Evolutionary conservation across 176 grass and related monocot species (phyloP).

Genomic region (Bromus sterilis): DNA sequence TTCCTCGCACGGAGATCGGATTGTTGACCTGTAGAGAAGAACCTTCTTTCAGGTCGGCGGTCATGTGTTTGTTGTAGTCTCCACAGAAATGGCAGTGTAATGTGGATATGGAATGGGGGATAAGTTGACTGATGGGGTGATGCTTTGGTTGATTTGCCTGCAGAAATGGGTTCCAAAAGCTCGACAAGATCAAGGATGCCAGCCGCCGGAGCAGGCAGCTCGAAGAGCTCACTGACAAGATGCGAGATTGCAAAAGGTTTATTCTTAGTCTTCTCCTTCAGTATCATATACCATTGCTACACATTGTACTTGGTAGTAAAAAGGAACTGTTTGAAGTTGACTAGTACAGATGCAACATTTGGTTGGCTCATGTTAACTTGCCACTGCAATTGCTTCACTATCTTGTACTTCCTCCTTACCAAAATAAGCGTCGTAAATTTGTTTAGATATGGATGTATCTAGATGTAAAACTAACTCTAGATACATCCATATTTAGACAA

Average conservation of each 20-base stretch:
- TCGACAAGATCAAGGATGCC: conserved; percentile 96
- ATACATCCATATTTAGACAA: too few species aligned
- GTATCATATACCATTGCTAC: neutral
- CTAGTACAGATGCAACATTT: neutral
- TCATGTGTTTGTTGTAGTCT: neutral
- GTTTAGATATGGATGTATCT: too few species aligned
- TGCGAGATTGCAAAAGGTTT: conserved; percentile 98
- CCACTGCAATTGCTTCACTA: neutral
- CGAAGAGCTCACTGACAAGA: conserved; percentile 90
- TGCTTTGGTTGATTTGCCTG: neutral
- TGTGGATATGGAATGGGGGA: neutral
- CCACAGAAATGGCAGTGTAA: neutral
- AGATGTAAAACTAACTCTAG: too few species aligned
- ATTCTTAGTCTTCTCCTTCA: neutral
- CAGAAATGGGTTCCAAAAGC: conserved; percentile 97
- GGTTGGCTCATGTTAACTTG: conserved; percentile 2
- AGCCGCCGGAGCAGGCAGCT: conserved; percentile 79
- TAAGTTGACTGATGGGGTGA: neutral
- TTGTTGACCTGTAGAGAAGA: neutral
- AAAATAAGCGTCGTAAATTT: too few species aligned
- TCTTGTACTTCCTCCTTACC: too few species aligned
- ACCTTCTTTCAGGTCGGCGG: neutral
- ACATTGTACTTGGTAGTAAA: neutral
- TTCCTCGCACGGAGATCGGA: neutral
- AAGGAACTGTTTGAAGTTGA: neutral